These are phyloP conservation scores for Calonectria pteridis DNA, from an alignment of 2,329 filamentous ascomycete genomes.

Conservation along the genomic window DNA sequence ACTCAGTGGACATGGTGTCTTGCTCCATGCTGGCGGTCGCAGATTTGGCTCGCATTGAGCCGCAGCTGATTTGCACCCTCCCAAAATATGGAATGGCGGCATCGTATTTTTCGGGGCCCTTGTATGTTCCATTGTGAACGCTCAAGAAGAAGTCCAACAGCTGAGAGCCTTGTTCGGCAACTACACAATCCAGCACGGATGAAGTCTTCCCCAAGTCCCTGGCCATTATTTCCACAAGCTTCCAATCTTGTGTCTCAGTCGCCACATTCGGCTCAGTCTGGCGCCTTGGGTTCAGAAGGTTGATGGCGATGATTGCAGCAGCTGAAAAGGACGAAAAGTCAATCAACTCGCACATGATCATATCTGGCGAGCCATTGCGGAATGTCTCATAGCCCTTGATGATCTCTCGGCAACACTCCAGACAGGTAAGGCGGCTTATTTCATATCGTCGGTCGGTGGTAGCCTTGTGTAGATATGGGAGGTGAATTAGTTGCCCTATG, in stretches of 20 bases:
- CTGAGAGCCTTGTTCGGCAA: slow-evolving; percentile 17
- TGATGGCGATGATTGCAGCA: slow-evolving; percentile 57
- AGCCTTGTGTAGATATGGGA: slow-evolving; percentile 60
- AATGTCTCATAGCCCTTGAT: slow-evolving; percentile 51
- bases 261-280: slow-evolving; percentile 21
- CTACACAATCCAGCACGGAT: background rate
- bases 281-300: slow-evolving; percentile 46
- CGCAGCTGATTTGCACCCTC: slow-evolving; percentile 18
- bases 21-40: background rate
- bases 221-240: background rate
- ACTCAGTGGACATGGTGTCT: background rate
- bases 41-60: background rate
- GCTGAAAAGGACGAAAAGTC: slow-evolving; percentile 62
- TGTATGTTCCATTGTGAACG: slow-evolving; percentile 13
- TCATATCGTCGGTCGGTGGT: slow-evolving; percentile 51
- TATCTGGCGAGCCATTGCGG: slow-evolving; percentile 33
- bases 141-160: slow-evolving; percentile 23
- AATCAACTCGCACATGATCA: slow-evolving; percentile 54
- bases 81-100: slow-evolving; percentile 33
- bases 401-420: slow-evolving; percentile 57
- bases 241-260: slow-evolving; percentile 12
- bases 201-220: slow-evolving; percentile 3
- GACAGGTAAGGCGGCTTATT: slow-evolving; percentile 52
- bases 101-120: background rate
- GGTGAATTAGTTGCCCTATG: slow-evolving; percentile 55